Evolutionary conservation across 2,329 filamentous ascomycete species (phyloP).

Genomic region (Aspergillus puulaauensis): DNA sequence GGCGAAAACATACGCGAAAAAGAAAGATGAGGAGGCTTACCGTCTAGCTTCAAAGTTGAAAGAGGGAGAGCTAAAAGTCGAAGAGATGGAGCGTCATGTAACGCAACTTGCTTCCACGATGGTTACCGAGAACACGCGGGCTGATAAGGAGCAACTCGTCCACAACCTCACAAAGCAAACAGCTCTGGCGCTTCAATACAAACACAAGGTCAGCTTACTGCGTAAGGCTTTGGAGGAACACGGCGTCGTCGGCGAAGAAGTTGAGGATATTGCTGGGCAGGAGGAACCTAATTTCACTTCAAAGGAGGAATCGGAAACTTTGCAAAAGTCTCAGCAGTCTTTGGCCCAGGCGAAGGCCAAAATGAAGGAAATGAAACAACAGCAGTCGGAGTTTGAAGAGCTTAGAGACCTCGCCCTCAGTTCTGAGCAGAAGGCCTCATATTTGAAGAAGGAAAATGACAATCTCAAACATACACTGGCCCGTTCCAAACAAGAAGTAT

Average conservation of each 20-base stretch:
- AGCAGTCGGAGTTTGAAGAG: constrained; percentile 33
- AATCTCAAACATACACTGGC: constrained; percentile 41
- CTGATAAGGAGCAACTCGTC: constrained; percentile 42
- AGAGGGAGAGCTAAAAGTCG: constrained; percentile 48
- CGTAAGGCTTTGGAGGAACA: constrained; percentile 40
- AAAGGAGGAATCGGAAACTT: constrained; percentile 24
- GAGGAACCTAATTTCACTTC: constrained; percentile 18
- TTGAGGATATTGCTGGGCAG: constrained; percentile 21
- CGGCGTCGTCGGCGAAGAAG: constrained; percentile 35
- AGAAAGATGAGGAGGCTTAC: constrained; percentile 57
- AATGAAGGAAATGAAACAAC: constrained; percentile 33
- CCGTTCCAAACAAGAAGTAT: constrained; percentile 44
- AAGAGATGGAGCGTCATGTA: constrained; percentile 45
- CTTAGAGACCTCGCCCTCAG: constrained; percentile 36
- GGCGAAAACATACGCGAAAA: constrained; percentile 59
- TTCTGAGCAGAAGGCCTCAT: constrained; percentile 42
- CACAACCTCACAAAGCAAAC: constrained; percentile 46
- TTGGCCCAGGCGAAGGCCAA: constrained; percentile 35
- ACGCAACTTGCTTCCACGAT: constrained; percentile 43
- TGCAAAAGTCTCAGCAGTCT: constrained; percentile 34
- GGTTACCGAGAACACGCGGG: constrained; percentile 29
- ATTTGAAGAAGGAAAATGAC: constrained; percentile 43
- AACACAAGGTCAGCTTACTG: constrained; percentile 40
- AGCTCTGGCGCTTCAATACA: constrained; percentile 45
- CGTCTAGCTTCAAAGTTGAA: constrained; percentile 54